Percentiles rank a stretch among this genome's conserved stretches.
phyloP scores from a whole-genome alignment of 371 early-diverging fungal genomes.

The Capillidium heterosporum region DNA sequence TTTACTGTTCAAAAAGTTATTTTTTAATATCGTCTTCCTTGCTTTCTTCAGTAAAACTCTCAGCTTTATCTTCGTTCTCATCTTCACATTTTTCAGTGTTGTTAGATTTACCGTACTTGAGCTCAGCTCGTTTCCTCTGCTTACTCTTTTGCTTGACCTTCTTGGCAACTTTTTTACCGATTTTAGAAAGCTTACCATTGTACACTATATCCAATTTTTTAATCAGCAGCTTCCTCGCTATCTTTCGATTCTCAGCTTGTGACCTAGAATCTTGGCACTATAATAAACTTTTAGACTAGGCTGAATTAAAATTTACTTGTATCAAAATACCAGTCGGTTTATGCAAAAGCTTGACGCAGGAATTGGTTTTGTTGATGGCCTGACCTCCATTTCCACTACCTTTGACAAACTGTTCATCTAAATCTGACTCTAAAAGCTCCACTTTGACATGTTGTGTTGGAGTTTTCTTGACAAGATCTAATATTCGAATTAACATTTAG shows the following conservation, averaged over 20 bases:
- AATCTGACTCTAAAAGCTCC: too few relatives aligned
- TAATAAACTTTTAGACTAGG: constrained; percentile 3
- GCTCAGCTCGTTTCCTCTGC: constrained; percentile 23
- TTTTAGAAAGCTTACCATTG: constrained; percentile 47
- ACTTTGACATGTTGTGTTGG: too few relatives aligned
- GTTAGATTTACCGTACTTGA: background rate
- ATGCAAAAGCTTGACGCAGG: constrained; percentile 68
- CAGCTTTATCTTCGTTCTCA: background rate
- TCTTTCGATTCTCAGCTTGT: constrained; percentile 49
- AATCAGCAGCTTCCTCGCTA: constrained; percentile 45
- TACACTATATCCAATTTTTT: constrained; percentile 46
- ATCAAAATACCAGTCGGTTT: constrained; percentile 62
- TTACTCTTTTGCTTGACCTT: constrained; percentile 33
- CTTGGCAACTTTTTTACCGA: constrained; percentile 38
- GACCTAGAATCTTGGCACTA: constrained; percentile 67
- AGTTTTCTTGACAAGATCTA: too few relatives aligned
- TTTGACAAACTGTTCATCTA: constrained; percentile 57
- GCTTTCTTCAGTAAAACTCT: too few relatives aligned
- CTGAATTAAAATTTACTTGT: constrained; percentile 20
- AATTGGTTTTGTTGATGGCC: constrained; percentile 76
- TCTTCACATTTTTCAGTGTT: background rate
- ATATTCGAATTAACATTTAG: too few relatives aligned
- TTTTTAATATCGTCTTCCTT: too few relatives aligned
- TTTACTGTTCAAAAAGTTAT: too few relatives aligned
- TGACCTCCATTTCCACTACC: constrained; percentile 89